phyloP scores from a whole-genome alignment of 352 stramenopile genomes.

The Globisporangium paroecandrum region DNA sequence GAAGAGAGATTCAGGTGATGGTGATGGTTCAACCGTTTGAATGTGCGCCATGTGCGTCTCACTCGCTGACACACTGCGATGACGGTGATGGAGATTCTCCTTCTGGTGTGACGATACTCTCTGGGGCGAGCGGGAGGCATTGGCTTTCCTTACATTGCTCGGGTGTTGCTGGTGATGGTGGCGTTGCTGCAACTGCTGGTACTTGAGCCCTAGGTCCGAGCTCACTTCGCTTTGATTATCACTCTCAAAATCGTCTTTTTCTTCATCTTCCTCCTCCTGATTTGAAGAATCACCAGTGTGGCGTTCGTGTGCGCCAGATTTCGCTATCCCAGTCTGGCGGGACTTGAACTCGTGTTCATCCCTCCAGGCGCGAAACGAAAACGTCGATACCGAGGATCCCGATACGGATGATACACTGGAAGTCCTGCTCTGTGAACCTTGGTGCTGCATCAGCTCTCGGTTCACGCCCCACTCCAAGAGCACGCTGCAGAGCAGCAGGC shows the following conservation, averaged over 20 bases:
- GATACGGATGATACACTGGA: background rate
- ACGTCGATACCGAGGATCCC: background rate
- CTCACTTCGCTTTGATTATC: conserved; percentile 11
- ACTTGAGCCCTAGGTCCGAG: background rate
- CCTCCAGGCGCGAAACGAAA: background rate
- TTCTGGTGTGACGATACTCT: background rate
- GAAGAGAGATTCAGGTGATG: background rate
- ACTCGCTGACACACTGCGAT: conserved; percentile 5
- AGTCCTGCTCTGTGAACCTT: background rate
- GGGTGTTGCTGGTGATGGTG: background rate
- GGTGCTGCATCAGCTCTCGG: conserved; percentile 30
- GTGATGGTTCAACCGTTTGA: conserved; percentile 29
- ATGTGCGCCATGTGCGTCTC: conserved; percentile 27
- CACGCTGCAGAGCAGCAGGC: conserved; percentile 40
- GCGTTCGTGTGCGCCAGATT: background rate
- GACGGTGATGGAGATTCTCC: conserved; percentile 8
- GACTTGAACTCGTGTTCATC: background rate
- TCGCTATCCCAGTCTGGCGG: background rate
- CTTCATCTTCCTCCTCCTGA: conserved; percentile 17
- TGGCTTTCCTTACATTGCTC: background rate
- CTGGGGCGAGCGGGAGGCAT: conserved; percentile 1
- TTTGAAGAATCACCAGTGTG: background rate
- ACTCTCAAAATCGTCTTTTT: conserved; percentile 5
- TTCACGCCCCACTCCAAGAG: conserved; percentile 53
- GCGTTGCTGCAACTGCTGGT: background rate